These are phyloP conservation scores for Trametes polyzona DNA, from an alignment of 1,284 basidiomycete genomes.

Conservation along the genomic window DNA sequence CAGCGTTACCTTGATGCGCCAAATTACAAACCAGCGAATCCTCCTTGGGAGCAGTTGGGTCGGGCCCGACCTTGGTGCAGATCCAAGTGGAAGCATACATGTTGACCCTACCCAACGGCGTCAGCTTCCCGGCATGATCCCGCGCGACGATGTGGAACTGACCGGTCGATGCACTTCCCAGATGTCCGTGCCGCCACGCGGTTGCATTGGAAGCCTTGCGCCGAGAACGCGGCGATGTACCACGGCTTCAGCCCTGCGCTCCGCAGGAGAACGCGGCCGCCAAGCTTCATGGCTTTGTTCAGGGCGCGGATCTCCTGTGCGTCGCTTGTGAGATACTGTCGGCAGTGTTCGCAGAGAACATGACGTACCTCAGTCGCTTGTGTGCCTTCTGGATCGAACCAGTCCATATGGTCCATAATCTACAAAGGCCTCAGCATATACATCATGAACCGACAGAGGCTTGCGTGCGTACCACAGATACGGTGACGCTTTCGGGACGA, in stretches of 20 bases:
- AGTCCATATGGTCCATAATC: conserved; percentile 32
- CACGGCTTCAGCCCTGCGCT: conserved; percentile 26
- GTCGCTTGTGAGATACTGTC: no score
- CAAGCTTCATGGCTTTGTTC: conserved; percentile 28
- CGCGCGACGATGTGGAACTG: not conserved
- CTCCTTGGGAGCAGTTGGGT: conserved; percentile 7
- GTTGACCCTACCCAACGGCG: conserved; percentile 17
- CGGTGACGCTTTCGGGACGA: conserved; percentile 26
- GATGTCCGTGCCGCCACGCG: conserved; percentile 21
- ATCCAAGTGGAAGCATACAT: conserved; percentile 32
- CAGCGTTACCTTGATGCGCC: not conserved
- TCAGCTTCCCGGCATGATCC: not conserved
- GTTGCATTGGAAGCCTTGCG: conserved; percentile 26
- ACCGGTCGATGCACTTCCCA: conserved; percentile 28
- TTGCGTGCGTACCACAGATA: conserved; percentile 16
- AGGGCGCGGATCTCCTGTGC: conserved; percentile 24
- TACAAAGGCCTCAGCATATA: not conserved
- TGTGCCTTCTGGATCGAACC: conserved; percentile 25
- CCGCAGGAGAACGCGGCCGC: conserved; percentile 27
- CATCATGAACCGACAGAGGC: not conserved
- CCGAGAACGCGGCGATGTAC: conserved; percentile 27
- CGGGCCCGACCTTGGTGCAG: conserved; percentile 22
- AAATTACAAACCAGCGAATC: not conserved
- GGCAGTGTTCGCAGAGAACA: no score
- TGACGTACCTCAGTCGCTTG: conserved; percentile 16